phyloP scores from a whole-genome alignment of 2,329 filamentous ascomycete genomes.

The Pseudogymnoascus sp. region DNA sequence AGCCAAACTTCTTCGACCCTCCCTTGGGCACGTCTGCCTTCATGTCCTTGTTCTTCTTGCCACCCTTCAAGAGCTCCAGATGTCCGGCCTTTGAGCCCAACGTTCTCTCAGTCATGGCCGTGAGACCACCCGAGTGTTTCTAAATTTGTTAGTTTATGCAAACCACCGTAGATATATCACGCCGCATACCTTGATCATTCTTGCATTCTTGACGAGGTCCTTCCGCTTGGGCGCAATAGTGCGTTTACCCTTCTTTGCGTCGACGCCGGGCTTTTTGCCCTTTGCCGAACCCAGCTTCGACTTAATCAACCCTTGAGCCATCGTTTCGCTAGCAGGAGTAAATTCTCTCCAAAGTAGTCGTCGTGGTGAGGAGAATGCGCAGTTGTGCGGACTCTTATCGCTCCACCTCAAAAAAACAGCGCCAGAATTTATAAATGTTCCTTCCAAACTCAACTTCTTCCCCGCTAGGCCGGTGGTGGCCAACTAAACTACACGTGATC shows the following conservation, averaged over 20 bases:
- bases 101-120: conserved; percentile 56
- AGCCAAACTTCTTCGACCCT: conserved; percentile 28
- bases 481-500: neutral
- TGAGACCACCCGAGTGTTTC: conserved; percentile 55
- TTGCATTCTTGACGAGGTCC: conserved; percentile 48
- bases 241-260: conserved; percentile 49
- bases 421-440: neutral
- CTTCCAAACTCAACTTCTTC: neutral
- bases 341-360: neutral
- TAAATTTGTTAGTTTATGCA: conserved; percentile 20
- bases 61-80: conserved; percentile 57
- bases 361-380: neutral
- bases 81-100: conserved; percentile 61
- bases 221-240: conserved; percentile 60
- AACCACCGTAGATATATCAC: neutral
- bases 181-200: conserved; percentile 48
- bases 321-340: conserved; percentile 16
- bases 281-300: conserved; percentile 23
- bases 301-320: conserved; percentile 29
- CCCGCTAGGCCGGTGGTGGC: neutral
- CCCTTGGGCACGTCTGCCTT: conserved; percentile 26
- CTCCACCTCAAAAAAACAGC: neutral
- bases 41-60: conserved; percentile 49
- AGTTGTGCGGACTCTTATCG: neutral
- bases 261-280: conserved; percentile 27